phyloP scores from a whole-genome alignment of 345 rosid species.

The Barbarea vulgaris region DNA sequence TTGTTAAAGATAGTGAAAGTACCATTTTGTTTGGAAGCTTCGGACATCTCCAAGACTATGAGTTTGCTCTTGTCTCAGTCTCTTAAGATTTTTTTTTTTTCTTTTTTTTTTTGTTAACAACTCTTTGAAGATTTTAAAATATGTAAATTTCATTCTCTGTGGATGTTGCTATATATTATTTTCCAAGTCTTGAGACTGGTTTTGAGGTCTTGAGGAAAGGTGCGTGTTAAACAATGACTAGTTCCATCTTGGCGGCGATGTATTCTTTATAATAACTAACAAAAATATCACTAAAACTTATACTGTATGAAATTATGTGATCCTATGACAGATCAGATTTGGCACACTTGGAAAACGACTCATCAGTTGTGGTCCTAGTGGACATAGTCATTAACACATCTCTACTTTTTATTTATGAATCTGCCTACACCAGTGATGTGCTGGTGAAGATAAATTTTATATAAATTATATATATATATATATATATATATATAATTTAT shows the following conservation, averaged over 20 bases:
- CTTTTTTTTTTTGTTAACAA: background rate
- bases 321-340: background rate
- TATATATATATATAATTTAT: no score
- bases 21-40: conserved; percentile 32
- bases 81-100: background rate
- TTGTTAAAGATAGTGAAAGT: background rate
- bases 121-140: background rate
- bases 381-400: no score
- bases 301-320: background rate
- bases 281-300: background rate
- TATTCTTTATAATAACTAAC: background rate
- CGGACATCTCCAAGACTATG: conserved; percentile 16
- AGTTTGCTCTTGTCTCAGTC: conserved; percentile 4
- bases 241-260: conserved; percentile 4
- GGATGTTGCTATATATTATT: background rate
- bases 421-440: no score
- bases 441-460: no score
- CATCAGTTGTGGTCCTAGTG: no score
- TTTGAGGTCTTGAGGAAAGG: background rate
- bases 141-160: background rate
- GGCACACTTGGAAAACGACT: background rate
- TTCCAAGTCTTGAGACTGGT: background rate
- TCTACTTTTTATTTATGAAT: no score
- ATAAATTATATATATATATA: no score
- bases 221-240: background rate